Evolutionary conservation across 768 basidiomycete genomes (phyloP), one percentile per base, ranked within the genome.

Genomic region (Pholiota conissans): DNA sequence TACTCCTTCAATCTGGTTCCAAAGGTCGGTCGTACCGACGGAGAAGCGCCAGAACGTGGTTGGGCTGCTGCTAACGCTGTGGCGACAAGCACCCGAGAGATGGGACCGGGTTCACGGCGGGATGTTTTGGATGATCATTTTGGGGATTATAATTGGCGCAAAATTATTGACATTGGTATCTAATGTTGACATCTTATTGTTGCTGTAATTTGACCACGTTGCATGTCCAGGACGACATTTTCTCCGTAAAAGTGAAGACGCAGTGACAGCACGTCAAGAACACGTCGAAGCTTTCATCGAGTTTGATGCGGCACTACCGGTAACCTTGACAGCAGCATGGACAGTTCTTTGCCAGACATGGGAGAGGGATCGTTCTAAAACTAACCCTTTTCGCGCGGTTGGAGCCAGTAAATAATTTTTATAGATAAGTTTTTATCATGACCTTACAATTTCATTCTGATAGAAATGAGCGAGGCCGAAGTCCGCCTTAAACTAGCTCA

Each of bases 11-110:
- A 70, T 27, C 59, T 58, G 40, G 64, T 57, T n/a, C 59, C 52
- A 18, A 50, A 66, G 11, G 75, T 76, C 29, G 78, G 74, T 10
- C 71, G 76, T 11, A 68, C 76, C 5, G 66, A 71, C 4, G 73
- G 69, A 0, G 77, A 81, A 49, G 62, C 64, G 0, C 58, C 65
- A 0, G 65, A 71, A 35, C 73, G 76, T n/a, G 74, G 75, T 0
- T 72, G 67, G 64, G 46, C 65, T 0, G 68, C 60, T 0, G 56
- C 69, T 1, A 76, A 79, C 52, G 56, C 60, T 0, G 50, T 69
- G 34, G 30, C 30, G 30, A 32, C 35, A 16, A 35, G 35, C 11
- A 35, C 35, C 3, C 35, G 11, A 14, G 35, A 35, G 11, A 35
- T 35, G 35, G 35, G 35, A 16, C 35, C 11, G 11, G 35, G 35